Conservation (phyloP, 2,329 filamentous ascomycete species). For the Colletotrichum karsti region DNA sequence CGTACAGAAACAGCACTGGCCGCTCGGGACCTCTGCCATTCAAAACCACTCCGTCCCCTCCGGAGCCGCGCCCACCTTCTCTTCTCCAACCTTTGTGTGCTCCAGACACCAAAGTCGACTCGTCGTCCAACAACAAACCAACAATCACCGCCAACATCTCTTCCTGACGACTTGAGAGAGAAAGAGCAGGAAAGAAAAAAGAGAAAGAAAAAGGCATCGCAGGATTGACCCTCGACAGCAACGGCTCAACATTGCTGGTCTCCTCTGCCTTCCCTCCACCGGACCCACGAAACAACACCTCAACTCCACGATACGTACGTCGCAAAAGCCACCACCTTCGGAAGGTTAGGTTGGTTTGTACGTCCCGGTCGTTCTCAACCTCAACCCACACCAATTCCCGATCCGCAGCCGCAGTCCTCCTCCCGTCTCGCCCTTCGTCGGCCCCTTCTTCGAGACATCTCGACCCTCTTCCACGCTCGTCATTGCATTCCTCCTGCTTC, state of each 20-base stretch:
- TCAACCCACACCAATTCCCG: too few species aligned
- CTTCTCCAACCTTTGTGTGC: conserved; percentile 26
- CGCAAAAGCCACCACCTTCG: conserved; percentile 21
- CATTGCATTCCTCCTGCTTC: conserved; percentile 25
- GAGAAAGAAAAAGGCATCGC: conserved; percentile 12
- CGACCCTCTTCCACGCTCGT: conserved; percentile 14
- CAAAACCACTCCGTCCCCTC: conserved; percentile 31
- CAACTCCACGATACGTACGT: conserved; percentile 13
- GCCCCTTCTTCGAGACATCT: conserved; percentile 12
- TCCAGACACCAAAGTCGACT: conserved; percentile 27
- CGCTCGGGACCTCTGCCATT: conserved; percentile 20
- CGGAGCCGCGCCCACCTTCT: conserved; percentile 19
- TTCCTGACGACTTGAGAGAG: conserved; percentile 10
- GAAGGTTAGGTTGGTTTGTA: too few species aligned
- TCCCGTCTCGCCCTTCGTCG: conserved; percentile 1
- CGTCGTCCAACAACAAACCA: not conserved
- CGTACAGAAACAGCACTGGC: too few species aligned
- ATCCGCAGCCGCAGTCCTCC: too few species aligned
- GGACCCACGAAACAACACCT: conserved; percentile 20
- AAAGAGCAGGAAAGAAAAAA: not conserved
- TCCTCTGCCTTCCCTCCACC: not conserved
- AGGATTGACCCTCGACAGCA: conserved; percentile 22
- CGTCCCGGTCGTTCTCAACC: not conserved
- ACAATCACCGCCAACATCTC: not conserved
- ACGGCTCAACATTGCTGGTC: conserved; percentile 15